Conservation (phyloP, 805 yeast species). For the Wickerhamiella musiphila region DNA sequence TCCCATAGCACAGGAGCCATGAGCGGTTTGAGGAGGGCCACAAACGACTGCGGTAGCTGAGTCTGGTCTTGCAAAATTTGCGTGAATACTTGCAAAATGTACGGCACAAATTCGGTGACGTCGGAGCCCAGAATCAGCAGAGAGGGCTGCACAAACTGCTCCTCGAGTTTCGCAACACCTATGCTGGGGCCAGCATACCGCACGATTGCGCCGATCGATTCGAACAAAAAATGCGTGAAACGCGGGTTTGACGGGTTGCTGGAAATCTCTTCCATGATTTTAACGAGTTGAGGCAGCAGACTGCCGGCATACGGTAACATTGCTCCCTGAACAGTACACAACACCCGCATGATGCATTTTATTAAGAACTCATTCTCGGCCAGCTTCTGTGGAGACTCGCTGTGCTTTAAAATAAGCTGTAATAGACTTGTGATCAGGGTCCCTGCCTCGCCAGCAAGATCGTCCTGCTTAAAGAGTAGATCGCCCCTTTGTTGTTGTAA, state of each 20-base stretch:
- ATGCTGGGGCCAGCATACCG: constrained; percentile 28
- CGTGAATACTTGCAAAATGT: constrained; percentile 78
- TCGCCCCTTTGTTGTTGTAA: too few species aligned
- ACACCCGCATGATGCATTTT: constrained; percentile 72
- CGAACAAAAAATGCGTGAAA: constrained; percentile 81
- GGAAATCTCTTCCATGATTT: constrained; percentile 51
- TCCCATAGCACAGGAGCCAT: constrained; percentile 92
- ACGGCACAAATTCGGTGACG: constrained; percentile 87
- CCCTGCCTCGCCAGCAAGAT: constrained; percentile 42
- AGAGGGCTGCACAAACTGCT: constrained; percentile 45
- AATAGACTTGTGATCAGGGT: constrained; percentile 51
- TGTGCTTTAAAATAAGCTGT: constrained; percentile 40
- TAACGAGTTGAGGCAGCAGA: constrained; percentile 49
- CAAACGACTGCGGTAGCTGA: constrained; percentile 45
- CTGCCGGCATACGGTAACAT: constrained; percentile 18
- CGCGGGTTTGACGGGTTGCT: constrained; percentile 92
- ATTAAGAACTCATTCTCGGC: constrained; percentile 91
- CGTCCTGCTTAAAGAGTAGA: constrained; percentile 53
- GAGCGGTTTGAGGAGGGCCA: constrained; percentile 57
- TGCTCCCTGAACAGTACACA: constrained; percentile 48
- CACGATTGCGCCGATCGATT: constrained; percentile 62
- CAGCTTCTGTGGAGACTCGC: constrained; percentile 65
- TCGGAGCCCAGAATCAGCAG: constrained; percentile 58
- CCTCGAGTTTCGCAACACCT: constrained; percentile 27
- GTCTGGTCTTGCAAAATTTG: constrained; percentile 42